These are phyloP conservation scores for Artemisia annua DNA, from an alignment of 129 eudicot genomes.

Conservation along the genomic window DNA sequence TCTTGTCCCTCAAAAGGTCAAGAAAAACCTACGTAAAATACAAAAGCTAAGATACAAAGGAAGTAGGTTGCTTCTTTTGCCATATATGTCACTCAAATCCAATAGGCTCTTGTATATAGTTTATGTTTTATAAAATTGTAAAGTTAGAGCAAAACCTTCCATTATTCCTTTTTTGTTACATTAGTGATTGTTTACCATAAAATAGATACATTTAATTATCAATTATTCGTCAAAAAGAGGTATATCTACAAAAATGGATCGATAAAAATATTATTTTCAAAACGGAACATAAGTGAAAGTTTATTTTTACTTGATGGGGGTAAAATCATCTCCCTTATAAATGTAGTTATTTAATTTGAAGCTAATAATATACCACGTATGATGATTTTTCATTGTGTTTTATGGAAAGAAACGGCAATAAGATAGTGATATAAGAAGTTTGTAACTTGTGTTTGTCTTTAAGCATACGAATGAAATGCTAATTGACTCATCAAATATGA, in stretches of 20 bases:
- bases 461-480: slow-evolving; percentile 23
- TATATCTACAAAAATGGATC: no score
- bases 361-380: background rate
- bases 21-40: slow-evolving; percentile 20
- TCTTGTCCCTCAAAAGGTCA: slow-evolving; percentile 11
- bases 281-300: background rate
- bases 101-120: no score
- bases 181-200: no score
- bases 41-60: slow-evolving; percentile 24
- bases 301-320: no score
- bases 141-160: background rate
- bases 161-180: background rate
- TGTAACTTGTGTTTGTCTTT: slow-evolving; percentile 32
- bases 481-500: slow-evolving; percentile 6
- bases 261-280: background rate
- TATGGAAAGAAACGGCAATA: slow-evolving; percentile 1
- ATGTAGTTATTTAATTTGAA: background rate
- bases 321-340: no score
- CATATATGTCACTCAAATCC: background rate
- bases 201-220: no score
- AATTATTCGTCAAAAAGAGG: no score
- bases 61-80: slow-evolving; percentile 30
- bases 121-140: no score
- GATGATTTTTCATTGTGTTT: background rate
- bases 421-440: slow-evolving; percentile 8